phyloP scores from a whole-genome alignment of 306 rosid species.

The Fagus sylvatica region DNA sequence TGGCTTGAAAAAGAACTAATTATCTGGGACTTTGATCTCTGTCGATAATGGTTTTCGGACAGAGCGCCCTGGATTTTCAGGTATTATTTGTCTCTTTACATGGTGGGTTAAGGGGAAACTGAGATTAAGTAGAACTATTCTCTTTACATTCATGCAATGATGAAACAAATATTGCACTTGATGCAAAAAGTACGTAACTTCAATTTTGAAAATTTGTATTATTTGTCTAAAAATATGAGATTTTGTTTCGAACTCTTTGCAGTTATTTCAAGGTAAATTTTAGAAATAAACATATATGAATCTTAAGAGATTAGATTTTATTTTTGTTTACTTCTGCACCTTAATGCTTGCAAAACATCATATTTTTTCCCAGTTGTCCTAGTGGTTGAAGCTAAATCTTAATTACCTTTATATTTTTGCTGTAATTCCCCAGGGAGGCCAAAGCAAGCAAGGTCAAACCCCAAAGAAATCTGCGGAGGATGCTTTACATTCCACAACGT shows the following conservation, averaged over 20 bases:
- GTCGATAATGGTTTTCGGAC: neutral
- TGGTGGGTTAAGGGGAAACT: neutral
- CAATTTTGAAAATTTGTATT: neutral
- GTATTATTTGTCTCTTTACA: neutral
- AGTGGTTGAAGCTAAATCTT: slow-evolving; percentile 6
- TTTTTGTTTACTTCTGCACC: neutral
- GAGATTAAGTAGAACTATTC: neutral
- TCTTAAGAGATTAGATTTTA: too few species aligned
- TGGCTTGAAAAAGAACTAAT: neutral
- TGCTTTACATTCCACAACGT: slow-evolving; percentile 27
- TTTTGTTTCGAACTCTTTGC: too few species aligned
- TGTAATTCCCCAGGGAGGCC: slow-evolving; percentile 55
- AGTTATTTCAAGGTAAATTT: too few species aligned
- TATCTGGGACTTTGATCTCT: neutral
- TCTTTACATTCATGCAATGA: neutral
- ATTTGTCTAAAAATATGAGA: too few species aligned
- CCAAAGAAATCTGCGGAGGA: slow-evolving; percentile 51
- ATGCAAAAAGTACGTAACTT: neutral
- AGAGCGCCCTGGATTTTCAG: neutral
- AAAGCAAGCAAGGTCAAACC: slow-evolving; percentile 51
- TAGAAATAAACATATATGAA: too few species aligned
- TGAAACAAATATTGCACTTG: neutral
- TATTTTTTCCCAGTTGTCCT: neutral
- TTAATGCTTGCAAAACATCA: neutral
- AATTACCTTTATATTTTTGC: neutral